phyloP scores from a whole-genome alignment of 768 basidiomycete genomes.

The Termitomyces sp. region DNA sequence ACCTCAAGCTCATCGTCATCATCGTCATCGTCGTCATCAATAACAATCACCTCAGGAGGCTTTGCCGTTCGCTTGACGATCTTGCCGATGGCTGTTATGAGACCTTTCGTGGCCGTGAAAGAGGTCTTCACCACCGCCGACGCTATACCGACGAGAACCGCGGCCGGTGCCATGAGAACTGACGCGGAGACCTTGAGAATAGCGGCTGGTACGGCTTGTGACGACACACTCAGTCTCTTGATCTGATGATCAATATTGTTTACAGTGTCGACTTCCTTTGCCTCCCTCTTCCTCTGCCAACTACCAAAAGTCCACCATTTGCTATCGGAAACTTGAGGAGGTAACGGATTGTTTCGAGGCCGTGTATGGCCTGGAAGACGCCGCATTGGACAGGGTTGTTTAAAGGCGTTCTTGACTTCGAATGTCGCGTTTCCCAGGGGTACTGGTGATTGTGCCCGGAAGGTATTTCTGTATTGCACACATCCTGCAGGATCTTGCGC shows the following conservation, averaged over 20 bases:
- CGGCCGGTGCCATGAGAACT: not conserved
- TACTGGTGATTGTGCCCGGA: not conserved
- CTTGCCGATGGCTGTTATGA: not conserved
- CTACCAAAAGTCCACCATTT: not conserved
- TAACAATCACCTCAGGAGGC: not conserved
- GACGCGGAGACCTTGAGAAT: not conserved
- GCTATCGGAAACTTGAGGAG: too few relatives aligned
- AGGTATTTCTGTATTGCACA: not conserved
- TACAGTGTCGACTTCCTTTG: not conserved
- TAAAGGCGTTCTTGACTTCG: not conserved
- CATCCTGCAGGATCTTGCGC: not conserved
- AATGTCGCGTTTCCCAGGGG: not conserved
- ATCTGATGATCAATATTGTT: not conserved
- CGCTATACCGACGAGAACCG: not conserved
- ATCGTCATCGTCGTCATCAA: not conserved
- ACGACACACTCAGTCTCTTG: not conserved
- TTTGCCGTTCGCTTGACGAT: not conserved
- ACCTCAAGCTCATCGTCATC: not conserved
- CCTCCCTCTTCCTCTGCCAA: not conserved
- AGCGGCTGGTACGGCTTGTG: not conserved
- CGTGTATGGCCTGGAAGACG: not conserved
- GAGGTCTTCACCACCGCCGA: not conserved
- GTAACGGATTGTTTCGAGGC: not conserved
- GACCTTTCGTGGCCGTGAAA: not conserved
- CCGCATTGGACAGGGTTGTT: not conserved